phyloP scores from a whole-genome alignment of 805 yeast genomes.

The Ogataea saltuana region DNA sequence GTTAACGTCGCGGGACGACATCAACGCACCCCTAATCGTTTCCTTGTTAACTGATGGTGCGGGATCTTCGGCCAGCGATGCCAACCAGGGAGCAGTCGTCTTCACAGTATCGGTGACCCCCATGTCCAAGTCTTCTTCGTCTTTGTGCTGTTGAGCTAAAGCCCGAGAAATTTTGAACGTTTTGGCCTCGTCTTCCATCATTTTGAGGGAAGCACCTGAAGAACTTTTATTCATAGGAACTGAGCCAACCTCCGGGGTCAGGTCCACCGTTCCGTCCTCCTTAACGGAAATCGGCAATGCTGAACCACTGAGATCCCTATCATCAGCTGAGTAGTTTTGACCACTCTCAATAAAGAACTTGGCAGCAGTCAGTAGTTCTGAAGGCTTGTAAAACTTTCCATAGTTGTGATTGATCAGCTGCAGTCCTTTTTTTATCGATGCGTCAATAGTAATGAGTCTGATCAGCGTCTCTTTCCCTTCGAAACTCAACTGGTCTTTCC shows the following conservation, averaged over 20 bases:
- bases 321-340: not conserved
- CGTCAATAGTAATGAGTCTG: constrained; percentile 66
- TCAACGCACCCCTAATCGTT: constrained; percentile 38
- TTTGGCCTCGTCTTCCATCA: constrained; percentile 26
- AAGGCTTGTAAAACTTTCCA: constrained; percentile 9
- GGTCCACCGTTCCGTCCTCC: constrained; percentile 18
- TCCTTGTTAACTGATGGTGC: constrained; percentile 34
- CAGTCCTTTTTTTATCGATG: constrained; percentile 61
- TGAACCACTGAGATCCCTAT: constrained; percentile 1
- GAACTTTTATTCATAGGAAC: constrained; percentile 5
- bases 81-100: not conserved
- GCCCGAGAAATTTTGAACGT: constrained; percentile 18
- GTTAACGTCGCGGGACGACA: constrained; percentile 37
- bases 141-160: constrained; percentile 7
- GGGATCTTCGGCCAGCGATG: not conserved
- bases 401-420: constrained; percentile 30
- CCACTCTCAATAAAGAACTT: constrained; percentile 14
- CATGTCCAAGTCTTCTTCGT: constrained; percentile 1
- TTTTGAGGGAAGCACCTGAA: constrained; percentile 16
- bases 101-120: constrained; percentile 5
- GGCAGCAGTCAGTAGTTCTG: not conserved
- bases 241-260: constrained; percentile 15
- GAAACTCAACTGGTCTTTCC: constrained; percentile 52
- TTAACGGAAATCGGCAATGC: constrained; percentile 9
- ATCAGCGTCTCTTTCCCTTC: constrained; percentile 78